Evolutionary conservation across 2,329 filamentous ascomycete genomes (phyloP), one percentile per base, ranked within the genome.

Genomic region (Herpotrichia juniperi): DNA sequence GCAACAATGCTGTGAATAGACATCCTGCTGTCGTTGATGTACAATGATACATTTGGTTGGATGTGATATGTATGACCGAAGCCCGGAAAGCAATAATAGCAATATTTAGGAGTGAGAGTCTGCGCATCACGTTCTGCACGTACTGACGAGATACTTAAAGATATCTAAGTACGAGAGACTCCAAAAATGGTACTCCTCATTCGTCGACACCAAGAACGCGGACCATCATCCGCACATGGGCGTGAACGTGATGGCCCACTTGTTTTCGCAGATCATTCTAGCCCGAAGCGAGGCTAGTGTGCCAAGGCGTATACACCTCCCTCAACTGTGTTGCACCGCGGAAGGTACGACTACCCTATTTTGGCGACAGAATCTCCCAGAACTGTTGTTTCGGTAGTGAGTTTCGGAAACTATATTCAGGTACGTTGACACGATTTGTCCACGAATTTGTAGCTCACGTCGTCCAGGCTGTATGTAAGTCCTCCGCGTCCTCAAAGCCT

Each of bases 391-490:
- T 48, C 46, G 21, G 35, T 30, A 6, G 22, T 21, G 46, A 48
- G 42, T 35, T 25, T 32, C 19, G 25, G 10, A 25, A 17, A 4
- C 4, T 17, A 37, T 32, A 40, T n/a, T 14, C 37, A 40, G 37
- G 37, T 40, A 40, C 37, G 37, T 21, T 40, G 14, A 24, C n/a
- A 40, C 37, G 25, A 11, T 40, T 40, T 21, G n/a, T 24, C 10
- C 37, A 25, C 37, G 19, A 40, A 14, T 21, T 40, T 25, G 25
- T 28, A 70, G 58, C 62, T 81, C 81, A 78, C 80, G 81, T 74
- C 73, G 75, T 66, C 74, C 75, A 79, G 78, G 78, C n/a, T n/a
- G n/a, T 81, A 65, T 57, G 78, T 75, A 54, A 44, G 62, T 63
- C 69, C 57, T 59, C 59, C 56, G 63, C 61, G 17, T 45, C 61